These are phyloP conservation scores for Lycium barbarum DNA, from an alignment of 257 asterid genomes.

Conservation along the genomic window DNA sequence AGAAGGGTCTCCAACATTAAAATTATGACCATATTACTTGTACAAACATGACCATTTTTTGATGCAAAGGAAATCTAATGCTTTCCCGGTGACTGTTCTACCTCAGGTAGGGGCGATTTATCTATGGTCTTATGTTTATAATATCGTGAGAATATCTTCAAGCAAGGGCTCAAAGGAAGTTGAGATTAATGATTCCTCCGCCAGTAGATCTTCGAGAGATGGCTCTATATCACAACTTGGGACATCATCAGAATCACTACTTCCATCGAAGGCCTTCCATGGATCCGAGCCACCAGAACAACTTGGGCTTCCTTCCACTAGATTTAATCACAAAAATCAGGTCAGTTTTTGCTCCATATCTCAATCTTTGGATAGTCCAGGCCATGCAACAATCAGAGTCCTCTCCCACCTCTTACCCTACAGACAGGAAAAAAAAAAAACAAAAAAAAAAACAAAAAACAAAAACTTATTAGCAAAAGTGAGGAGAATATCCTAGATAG, in stretches of 20 bases:
- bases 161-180: constrained; percentile 57
- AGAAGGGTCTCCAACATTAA: constrained; percentile 1
- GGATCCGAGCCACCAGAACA: constrained; percentile 49
- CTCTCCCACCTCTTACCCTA: neutral
- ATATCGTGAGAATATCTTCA: constrained; percentile 73
- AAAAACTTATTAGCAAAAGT: neutral
- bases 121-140: constrained; percentile 86
- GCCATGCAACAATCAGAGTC: neutral
- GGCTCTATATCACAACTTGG: constrained; percentile 44
- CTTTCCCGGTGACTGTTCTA: constrained; percentile 13
- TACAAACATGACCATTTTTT: neutral
- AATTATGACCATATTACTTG: neutral
- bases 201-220: constrained; percentile 43
- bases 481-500: neutral
- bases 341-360: constrained; percentile 40
- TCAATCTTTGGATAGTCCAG: constrained; percentile 5
- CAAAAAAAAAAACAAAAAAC: neutral
- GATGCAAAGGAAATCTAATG: constrained; percentile 1
- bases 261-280: constrained; percentile 45
- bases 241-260: constrained; percentile 60
- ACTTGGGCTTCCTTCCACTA: constrained; percentile 44
- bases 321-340: constrained; percentile 47
- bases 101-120: constrained; percentile 80
- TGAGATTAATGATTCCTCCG: constrained; percentile 54
- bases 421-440: neutral